phyloP scores from a whole-genome alignment of 2,329 filamentous ascomycete genomes.

The Arachnopeziza araneosa region DNA sequence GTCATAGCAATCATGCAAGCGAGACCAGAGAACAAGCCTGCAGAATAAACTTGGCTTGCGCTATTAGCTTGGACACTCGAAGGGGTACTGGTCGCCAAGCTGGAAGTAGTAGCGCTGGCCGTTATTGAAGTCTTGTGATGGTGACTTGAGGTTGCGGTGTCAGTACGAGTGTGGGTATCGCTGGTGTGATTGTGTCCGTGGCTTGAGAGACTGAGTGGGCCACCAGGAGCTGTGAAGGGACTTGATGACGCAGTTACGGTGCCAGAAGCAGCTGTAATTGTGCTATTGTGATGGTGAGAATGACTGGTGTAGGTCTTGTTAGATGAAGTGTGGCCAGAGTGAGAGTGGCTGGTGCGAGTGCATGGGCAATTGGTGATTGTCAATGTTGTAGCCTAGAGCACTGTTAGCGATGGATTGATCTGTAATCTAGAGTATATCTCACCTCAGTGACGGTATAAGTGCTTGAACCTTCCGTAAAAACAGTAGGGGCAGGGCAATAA shows the following conservation, averaged over 20 bases:
- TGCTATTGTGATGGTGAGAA: background rate
- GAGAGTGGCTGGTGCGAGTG: background rate
- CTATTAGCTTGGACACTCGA: background rate
- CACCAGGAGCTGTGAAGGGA: background rate
- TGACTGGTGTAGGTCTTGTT: too few relatives aligned
- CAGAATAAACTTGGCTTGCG: background rate
- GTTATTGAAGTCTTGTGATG: background rate
- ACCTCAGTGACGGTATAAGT: conserved; percentile 7
- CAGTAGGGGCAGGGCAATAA: conserved; percentile 2
- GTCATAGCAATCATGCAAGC: background rate
- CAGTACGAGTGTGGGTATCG: conserved; percentile 18
- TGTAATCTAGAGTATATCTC: background rate
- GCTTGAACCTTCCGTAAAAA: conserved; percentile 2
- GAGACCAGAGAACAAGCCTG: background rate
- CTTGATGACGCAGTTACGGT: background rate
- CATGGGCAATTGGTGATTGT: conserved; percentile 9
- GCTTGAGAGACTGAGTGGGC: conserved; percentile 34
- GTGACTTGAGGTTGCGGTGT: background rate
- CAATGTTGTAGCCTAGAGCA: conserved; percentile 3
- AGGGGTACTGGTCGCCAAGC: background rate
- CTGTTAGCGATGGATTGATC: background rate
- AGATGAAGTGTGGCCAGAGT: too few relatives aligned
- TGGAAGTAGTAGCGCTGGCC: background rate
- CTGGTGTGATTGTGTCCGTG: conserved; percentile 47
- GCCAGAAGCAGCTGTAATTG: background rate